Percentiles rank a stretch among this genome's conserved stretches.
phyloP scores from a whole-genome alignment of 2,329 filamentous ascomycete genomes.

The Fragosphaeria purpurea region DNA sequence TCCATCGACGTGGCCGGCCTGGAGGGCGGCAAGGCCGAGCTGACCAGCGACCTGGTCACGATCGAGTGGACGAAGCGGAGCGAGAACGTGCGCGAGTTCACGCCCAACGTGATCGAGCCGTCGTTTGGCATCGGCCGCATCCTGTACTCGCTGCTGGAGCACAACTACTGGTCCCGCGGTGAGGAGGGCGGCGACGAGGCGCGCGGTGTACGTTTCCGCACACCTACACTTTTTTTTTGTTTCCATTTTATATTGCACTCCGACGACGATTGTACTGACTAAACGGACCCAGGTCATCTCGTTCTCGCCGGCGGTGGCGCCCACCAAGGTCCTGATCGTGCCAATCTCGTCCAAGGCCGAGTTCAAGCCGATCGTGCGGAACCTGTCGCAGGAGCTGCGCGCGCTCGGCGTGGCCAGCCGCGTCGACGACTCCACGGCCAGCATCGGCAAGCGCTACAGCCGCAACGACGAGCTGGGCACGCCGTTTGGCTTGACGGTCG shows the following conservation, averaged over 20 bases:
- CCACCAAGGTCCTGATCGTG: conserved; percentile 88
- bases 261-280: too few species aligned
- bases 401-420: conserved; percentile 69
- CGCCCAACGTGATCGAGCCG: conserved; percentile 91
- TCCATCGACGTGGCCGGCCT: conserved; percentile 61
- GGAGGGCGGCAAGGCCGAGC: conserved; percentile 62
- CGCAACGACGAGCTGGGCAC: conserved; percentile 95
- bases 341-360: conserved; percentile 73
- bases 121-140: conserved; percentile 97
- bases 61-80: conserved; percentile 76
- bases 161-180: conserved; percentile 82
- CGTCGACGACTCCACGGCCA: conserved; percentile 81
- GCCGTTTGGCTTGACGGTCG: conserved; percentile 84
- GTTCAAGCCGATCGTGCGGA: conserved; percentile 68
- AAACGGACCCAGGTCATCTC: conserved; percentile 37
- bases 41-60: conserved; percentile 67
- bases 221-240: neutral
- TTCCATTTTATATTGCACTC: neutral
- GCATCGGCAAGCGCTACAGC: conserved; percentile 89
- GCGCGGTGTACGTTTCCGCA: conserved; percentile 59
- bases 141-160: conserved; percentile 85
- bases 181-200: conserved; percentile 66
- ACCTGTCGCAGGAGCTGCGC: conserved; percentile 67
- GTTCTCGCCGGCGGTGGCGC: conserved; percentile 60
- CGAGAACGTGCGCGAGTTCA: conserved; percentile 83